Base-by-base conservation (phyloP, 106 monocot genomes). In the Platanthera zijinensis region DNA sequence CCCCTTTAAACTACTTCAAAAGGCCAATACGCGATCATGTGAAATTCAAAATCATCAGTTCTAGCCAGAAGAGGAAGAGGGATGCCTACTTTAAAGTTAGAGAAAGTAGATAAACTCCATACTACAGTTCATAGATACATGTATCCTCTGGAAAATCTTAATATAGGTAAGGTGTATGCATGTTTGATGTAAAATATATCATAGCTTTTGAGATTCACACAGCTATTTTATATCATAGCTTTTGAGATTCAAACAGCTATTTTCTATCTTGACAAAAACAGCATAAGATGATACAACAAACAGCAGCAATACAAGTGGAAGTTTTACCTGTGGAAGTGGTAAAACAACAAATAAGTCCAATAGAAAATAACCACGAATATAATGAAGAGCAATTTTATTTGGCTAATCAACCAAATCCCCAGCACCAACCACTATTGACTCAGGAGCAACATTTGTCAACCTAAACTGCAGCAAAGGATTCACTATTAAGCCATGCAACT, bases 311-410 rank as follows among this genome's bases (percentile, higher is more conserved):
- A 25, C 25, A 71, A 57, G 39, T 32, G 51, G 15, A 71, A 73
- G 13, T 32, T 28, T 80, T 74, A 78, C 90, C 83, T 90, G 87
- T 32, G 90, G 90, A 62, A 90, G 90, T 25, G 90, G 90, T 14
- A 90, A 72, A 7, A 85, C 70, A 77, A 84, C 80, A 87, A 85
- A 87, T 4, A 81, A 8, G 75, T 90, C 90, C 73, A 90, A 72
- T 39, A 75, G 7, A 74, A 90, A 90, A 75, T 81, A 87, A 25
- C 85, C 83, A 52, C 67, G 76, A 75, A 90, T 79, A 85, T 90
- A 90, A 81, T 78, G 85, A 2, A 79, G 0, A 62, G 85, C 90
- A 77, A 87, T 85, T 85, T 85, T 90, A 50, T 83, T 87, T 76
- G 90, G 83, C 8, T 90, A 59, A 66, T 74, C 80, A 64, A 90